Conservation (phyloP, 495 filamentous ascomycete species). For the Astrothelium macrocarpum region DNA sequence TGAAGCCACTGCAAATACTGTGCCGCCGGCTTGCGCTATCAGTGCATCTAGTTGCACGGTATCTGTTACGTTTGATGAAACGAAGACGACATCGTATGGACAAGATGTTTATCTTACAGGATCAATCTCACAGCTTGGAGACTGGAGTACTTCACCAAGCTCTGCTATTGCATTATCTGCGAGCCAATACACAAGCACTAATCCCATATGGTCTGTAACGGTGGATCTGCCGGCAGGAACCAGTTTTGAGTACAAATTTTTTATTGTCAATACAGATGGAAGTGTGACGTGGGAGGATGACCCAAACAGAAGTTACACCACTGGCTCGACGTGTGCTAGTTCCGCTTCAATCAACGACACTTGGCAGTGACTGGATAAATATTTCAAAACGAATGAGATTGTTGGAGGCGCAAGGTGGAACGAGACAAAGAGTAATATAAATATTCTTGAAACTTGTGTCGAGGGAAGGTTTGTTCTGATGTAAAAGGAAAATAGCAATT, state of each 20-base stretch:
- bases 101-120: slow-evolving; percentile 53
- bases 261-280: slow-evolving; percentile 46
- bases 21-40: slow-evolving; percentile 43
- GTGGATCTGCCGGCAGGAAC: slow-evolving; percentile 43
- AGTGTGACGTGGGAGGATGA: slow-evolving; percentile 54
- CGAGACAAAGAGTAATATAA: background rate
- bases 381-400: no score
- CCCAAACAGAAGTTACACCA: slow-evolving; percentile 50
- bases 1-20: slow-evolving; percentile 41
- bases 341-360: slow-evolving; percentile 7
- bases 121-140: slow-evolving; percentile 44
- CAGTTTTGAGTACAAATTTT: slow-evolving; percentile 58
- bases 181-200: slow-evolving; percentile 41
- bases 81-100: slow-evolving; percentile 45
- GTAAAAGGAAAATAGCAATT: no score
- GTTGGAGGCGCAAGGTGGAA: background rate
- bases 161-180: slow-evolving; percentile 45
- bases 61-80: slow-evolving; percentile 50
- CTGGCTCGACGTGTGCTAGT: slow-evolving; percentile 30
- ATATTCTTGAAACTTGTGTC: no score
- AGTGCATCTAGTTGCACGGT: slow-evolving; percentile 30
- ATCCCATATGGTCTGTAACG: slow-evolving; percentile 50
- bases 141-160: slow-evolving; percentile 37
- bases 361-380: slow-evolving; percentile 14
- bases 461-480: no score